phyloP scores from a whole-genome alignment of 2,329 filamentous ascomycete genomes.

The Aspergillus sp. region DNA sequence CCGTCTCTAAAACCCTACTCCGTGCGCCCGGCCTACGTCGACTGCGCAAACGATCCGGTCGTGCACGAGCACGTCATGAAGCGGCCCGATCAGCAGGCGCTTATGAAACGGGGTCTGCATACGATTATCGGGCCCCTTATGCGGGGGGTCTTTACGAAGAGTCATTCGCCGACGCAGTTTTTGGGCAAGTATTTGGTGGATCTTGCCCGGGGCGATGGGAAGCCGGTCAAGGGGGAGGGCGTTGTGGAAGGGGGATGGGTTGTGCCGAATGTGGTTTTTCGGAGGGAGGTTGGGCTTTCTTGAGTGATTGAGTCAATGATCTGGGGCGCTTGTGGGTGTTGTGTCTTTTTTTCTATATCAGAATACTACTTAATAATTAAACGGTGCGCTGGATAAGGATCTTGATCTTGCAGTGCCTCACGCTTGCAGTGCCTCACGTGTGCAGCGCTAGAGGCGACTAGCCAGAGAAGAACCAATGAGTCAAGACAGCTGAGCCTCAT shows the following conservation, averaged over 20 bases:
- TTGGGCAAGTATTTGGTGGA: conserved; percentile 55
- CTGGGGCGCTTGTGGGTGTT: too few species aligned
- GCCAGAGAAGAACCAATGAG: conserved; percentile 26
- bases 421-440: too few species aligned
- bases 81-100: conserved; percentile 33
- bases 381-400: too few species aligned
- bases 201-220: conserved; percentile 43
- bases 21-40: conserved; percentile 65
- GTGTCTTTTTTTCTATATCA: too few species aligned
- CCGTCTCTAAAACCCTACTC: conserved; percentile 58
- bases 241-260: conserved; percentile 18
- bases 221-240: conserved; percentile 9
- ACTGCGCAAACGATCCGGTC: conserved; percentile 50
- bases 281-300: conserved; percentile 15
- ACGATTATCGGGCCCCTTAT: conserved; percentile 10
- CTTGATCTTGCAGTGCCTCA: too few species aligned
- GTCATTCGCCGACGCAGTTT: conserved; percentile 51
- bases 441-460: too few species aligned
- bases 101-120: conserved; percentile 28
- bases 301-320: too few species aligned
- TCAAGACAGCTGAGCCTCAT: background rate
- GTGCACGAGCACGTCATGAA: conserved; percentile 36
- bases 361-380: too few species aligned
- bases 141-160: conserved; percentile 5
- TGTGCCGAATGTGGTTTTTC: conserved; percentile 19